These are phyloP conservation scores for Pythium rishiriense DNA, from an alignment of 352 stramenopile genomes.

Conservation along the genomic window DNA sequence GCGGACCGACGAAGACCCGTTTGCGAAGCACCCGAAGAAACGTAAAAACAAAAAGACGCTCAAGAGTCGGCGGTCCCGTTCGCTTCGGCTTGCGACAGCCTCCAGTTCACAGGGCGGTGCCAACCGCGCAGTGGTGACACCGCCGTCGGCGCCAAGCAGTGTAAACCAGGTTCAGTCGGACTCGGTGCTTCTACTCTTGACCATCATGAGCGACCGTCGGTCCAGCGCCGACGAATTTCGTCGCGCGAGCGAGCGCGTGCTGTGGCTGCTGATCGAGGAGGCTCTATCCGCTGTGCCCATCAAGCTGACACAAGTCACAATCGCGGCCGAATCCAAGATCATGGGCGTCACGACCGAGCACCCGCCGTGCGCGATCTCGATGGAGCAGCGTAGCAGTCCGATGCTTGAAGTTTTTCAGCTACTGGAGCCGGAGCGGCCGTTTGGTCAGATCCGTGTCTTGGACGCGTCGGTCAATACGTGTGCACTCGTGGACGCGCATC, in stretches of 20 bases:
- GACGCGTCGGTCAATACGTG: background rate
- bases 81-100: slow-evolving; percentile 7
- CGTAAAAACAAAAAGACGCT: slow-evolving; percentile 27
- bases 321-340: slow-evolving; percentile 16
- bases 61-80: slow-evolving; percentile 18
- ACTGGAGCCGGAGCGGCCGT: slow-evolving; percentile 24
- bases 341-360: slow-evolving; percentile 28
- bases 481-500: slow-evolving; percentile 8
- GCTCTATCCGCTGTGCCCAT: slow-evolving; percentile 21
- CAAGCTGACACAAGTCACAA: slow-evolving; percentile 19
- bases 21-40: slow-evolving; percentile 48
- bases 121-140: slow-evolving; percentile 10
- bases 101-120: background rate
- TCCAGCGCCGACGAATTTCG: slow-evolving; percentile 34
- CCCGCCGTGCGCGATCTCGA: slow-evolving; percentile 28
- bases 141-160: background rate
- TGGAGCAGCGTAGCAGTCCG: slow-evolving; percentile 25
- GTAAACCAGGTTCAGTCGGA: slow-evolving; percentile 25
- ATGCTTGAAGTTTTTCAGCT: slow-evolving; percentile 33
- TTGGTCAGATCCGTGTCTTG: slow-evolving; percentile 11
- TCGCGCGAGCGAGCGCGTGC: slow-evolving; percentile 44
- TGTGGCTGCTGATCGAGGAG: slow-evolving; percentile 57
- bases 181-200: slow-evolving; percentile 22
- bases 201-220: slow-evolving; percentile 21
- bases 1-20: slow-evolving; percentile 40